These are phyloP conservation scores for Teunomyces pallodes DNA, from an alignment of 805 yeast genomes.

Conservation along the genomic window DNA sequence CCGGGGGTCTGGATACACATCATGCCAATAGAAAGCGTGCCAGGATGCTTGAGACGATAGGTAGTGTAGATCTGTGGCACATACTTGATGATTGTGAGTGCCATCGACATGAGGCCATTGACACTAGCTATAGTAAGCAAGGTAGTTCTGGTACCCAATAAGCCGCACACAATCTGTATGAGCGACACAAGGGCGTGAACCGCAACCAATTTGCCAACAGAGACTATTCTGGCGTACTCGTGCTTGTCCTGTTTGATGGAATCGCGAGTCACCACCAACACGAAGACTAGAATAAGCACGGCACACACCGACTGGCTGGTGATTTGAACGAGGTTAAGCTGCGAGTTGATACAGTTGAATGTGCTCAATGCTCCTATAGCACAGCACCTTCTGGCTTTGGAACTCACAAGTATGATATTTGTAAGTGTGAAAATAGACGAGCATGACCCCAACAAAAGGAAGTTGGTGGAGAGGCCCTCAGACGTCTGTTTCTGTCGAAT, in stretches of 20 bases:
- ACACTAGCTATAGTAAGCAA: slow-evolving; percentile 48
- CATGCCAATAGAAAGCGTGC: slow-evolving; percentile 75
- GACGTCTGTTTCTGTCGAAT: slow-evolving; percentile 59
- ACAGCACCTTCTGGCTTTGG: slow-evolving; percentile 65
- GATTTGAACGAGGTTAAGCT: slow-evolving; percentile 65
- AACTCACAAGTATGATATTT: slow-evolving; percentile 61
- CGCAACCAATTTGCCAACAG: slow-evolving; percentile 41
- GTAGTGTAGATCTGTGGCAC: slow-evolving; percentile 80
- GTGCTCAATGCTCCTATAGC: slow-evolving; percentile 35
- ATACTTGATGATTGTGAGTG: slow-evolving; percentile 66
- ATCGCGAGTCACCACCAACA: slow-evolving; percentile 45
- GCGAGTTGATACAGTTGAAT: slow-evolving; percentile 66
- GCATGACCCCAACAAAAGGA: slow-evolving; percentile 65
- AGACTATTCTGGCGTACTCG: slow-evolving; percentile 42
- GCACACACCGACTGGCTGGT: slow-evolving; percentile 62
- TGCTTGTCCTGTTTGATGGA: slow-evolving; percentile 46
- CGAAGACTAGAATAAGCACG: slow-evolving; percentile 52
- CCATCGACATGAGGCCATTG: slow-evolving; percentile 64
- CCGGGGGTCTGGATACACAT: slow-evolving; percentile 90
- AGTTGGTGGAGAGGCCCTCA: slow-evolving; percentile 76
- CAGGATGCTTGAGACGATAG: slow-evolving; percentile 66
- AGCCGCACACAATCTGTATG: slow-evolving; percentile 33
- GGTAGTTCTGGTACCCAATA: slow-evolving; percentile 19
- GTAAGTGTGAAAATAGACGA: slow-evolving; percentile 67
- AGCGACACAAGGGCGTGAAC: slow-evolving; percentile 34